A percentile compares a stretch with the other conserved stretches of the same genome.
phyloP scores from a whole-genome alignment of 2,329 filamentous ascomycete genomes.

The Calonectria honghensis region DNA sequence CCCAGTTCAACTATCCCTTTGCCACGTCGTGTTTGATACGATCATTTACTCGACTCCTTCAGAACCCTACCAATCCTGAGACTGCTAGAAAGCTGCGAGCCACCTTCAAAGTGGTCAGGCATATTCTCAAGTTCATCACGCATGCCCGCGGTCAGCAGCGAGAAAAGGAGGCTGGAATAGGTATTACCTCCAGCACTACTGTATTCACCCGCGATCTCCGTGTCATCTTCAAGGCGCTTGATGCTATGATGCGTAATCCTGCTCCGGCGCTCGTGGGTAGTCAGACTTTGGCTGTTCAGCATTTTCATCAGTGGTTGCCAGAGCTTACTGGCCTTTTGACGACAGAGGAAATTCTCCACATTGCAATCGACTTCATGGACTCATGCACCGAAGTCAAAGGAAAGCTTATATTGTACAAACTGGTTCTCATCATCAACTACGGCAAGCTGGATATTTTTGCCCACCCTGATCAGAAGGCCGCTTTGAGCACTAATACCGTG shows the following conservation, averaged over 20 bases:
- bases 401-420: constrained; percentile 92
- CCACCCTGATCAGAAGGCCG: constrained; percentile 83
- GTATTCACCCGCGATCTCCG: constrained; percentile 89
- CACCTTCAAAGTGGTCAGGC: constrained; percentile 94
- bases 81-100: constrained; percentile 89
- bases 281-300: constrained; percentile 95
- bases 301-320: constrained; percentile 98
- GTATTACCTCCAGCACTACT: constrained; percentile 83
- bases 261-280: constrained; percentile 92
- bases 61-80: constrained; percentile 88
- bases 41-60: constrained; percentile 89
- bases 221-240: constrained; percentile 91
- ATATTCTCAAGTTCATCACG: constrained; percentile 95
- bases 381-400: constrained; percentile 91
- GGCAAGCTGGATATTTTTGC: constrained; percentile 88
- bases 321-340: constrained; percentile 86
- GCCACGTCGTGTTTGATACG: constrained; percentile 91
- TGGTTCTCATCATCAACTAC: constrained; percentile 95
- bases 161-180: constrained; percentile 90
- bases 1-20: constrained; percentile 93
- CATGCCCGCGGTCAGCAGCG: constrained; percentile 91
- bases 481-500: constrained; percentile 86
- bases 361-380: constrained; percentile 95
- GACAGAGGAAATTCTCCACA: constrained; percentile 90
- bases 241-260: constrained; percentile 90